Evolutionary conservation across 371 early-diverging fungal genomes (phyloP), one percentile per base, ranked within the genome.

Genomic region (Chytridium lagenaria): DNA sequence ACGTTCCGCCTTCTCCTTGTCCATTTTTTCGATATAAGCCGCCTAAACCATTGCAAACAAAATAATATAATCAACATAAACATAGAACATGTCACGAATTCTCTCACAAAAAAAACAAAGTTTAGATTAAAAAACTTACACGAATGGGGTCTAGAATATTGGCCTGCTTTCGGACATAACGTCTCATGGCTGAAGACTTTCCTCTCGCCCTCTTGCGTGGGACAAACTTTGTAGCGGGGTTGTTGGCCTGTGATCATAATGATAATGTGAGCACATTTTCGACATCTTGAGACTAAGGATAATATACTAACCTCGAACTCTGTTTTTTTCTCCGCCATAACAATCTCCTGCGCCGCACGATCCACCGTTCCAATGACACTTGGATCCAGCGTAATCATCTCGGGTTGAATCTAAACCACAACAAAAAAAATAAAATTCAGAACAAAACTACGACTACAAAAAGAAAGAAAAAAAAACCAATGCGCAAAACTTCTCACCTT

Each of bases 301-400:
- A 12, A 22, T 28, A 22, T 22, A 57, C 15, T 16, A 28, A 73
- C 81, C 77, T 84, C 85, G 72, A 74, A 80, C 59, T 77, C 81
- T 38, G 76, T 1, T 67, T 71, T 63, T 68, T 80, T 76, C 65
- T 90, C 91, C 71, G 82, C 83, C 69, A 80, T 83, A 50, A 87
- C 75, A 10, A 86, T 81, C 69, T 90, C 89, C 67, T 81, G 74
- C 3, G 87, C 78, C 28, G 84, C 76, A 73, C 86, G 68, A 80
- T 91, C 86, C 75, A 91, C 77, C 72, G 88, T 84, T 57, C 95
- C 97, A 39, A 84, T 55, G 67, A 88, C 78, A 50, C 82, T 88
- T 15, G 95, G 93, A 76, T 97, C 90, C 65, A 98, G 82, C 10
- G 90, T 82, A 73, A 98, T 96, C 85, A 93, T 94, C 51, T 94